Evolutionary conservation across 495 filamentous ascomycete species (phyloP).

Genomic region (Jackrogersella minutella): DNA sequence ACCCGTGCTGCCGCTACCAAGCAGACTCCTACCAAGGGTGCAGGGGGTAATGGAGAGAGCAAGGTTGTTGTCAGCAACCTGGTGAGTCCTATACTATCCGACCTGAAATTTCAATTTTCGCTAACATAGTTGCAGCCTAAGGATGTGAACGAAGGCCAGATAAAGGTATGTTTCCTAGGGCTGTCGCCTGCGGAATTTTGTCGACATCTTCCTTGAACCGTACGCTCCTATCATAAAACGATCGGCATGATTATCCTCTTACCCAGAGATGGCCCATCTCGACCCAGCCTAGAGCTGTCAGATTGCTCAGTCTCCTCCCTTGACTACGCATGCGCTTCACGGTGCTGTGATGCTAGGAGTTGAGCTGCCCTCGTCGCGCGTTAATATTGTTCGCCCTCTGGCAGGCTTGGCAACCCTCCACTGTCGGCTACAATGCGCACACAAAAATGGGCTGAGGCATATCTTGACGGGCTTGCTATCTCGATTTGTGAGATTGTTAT

Average conservation of each 20-base stretch:
- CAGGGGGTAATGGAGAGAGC: slow-evolving; percentile 74
- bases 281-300: slow-evolving; percentile 40
- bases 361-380: slow-evolving; percentile 57
- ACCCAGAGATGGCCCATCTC: slow-evolving; percentile 44
- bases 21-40: slow-evolving; percentile 64
- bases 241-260: slow-evolving; percentile 53
- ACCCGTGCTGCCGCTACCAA: slow-evolving; percentile 67
- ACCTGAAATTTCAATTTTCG: not conserved
- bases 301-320: slow-evolving; percentile 51
- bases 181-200: slow-evolving; percentile 60
- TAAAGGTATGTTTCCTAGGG: slow-evolving; percentile 98
- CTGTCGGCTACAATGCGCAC: slow-evolving; percentile 34
- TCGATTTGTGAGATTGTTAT: slow-evolving; percentile 46
- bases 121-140: slow-evolving; percentile 75
- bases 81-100: slow-evolving; percentile 65
- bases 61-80: slow-evolving; percentile 98
- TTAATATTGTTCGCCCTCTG: slow-evolving; percentile 45
- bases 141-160: slow-evolving; percentile 92
- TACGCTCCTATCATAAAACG: slow-evolving; percentile 48
- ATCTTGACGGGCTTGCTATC: slow-evolving; percentile 28
- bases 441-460: slow-evolving; percentile 29
- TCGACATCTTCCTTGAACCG: slow-evolving; percentile 58
- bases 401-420: slow-evolving; percentile 64
- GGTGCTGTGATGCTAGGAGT: slow-evolving; percentile 51
- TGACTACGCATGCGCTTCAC: slow-evolving; percentile 34